These are phyloP conservation scores for Dictyostelium discoideum DNA, from an alignment of 78 protist genomes.

Conservation along the genomic window dicty_2.7 NC_007088.5:7952501-7953000, in stretches of 20 bases:
- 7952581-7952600: not conserved
- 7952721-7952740: not conserved
- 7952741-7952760: not conserved
- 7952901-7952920: not conserved
- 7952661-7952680: not conserved
- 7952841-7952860: not conserved
- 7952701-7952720: not conserved
- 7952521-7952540: not conserved
- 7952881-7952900: conserved; percentile 2
- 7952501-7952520: not conserved
- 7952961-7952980: no score
- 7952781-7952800: not conserved
- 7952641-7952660: not conserved
- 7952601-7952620: not conserved
- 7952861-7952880: conserved; percentile 9
- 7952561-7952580: not conserved
- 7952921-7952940: not conserved
- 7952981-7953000: not conserved
- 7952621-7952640: not conserved
- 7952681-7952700: not conserved
- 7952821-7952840: not conserved
- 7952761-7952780: no score
- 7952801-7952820: not conserved
- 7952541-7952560: no score
- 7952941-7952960: not conserved